Evolutionary conservation across 2,329 filamentous ascomycete genomes (phyloP).

Genomic region (Aspergillus transmontanensis): DNA sequence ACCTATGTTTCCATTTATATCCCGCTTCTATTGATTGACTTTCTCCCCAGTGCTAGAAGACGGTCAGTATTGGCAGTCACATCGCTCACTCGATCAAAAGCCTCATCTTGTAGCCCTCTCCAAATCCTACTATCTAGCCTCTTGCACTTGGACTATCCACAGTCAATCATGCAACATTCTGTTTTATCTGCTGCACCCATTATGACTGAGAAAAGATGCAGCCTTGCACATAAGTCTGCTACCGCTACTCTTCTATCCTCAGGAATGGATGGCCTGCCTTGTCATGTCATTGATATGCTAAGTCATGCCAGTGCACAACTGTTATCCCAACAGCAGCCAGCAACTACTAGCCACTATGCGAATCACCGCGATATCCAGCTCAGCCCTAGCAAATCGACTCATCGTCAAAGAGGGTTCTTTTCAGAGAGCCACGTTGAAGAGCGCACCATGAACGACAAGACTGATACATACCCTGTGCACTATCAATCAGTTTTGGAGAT

Average conservation of each 20-base stretch:
- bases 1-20: not conserved
- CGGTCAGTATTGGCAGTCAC: no score
- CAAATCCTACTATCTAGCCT: not conserved
- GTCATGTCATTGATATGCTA: not conserved
- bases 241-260: not conserved
- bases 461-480: not conserved
- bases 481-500: no score
- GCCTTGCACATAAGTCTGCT: not conserved
- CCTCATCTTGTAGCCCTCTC: not conserved
- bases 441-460: not conserved
- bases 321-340: not conserved
- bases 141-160: not conserved
- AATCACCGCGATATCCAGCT: not conserved
- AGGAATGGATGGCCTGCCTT: not conserved
- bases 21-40: not conserved
- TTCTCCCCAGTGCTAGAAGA: not conserved
- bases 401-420: not conserved
- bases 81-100: not conserved
- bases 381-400: not conserved
- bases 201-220: not conserved
- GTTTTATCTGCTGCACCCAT: no score
- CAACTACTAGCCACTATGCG: not conserved
- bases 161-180: not conserved
- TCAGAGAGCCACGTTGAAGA: not conserved
- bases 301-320: not conserved